Evolutionary conservation across 1,284 basidiomycete species (phyloP), one percentile per base, ranked within the genome.

Genomic region (Tetrapyrgos nigripes): DNA sequence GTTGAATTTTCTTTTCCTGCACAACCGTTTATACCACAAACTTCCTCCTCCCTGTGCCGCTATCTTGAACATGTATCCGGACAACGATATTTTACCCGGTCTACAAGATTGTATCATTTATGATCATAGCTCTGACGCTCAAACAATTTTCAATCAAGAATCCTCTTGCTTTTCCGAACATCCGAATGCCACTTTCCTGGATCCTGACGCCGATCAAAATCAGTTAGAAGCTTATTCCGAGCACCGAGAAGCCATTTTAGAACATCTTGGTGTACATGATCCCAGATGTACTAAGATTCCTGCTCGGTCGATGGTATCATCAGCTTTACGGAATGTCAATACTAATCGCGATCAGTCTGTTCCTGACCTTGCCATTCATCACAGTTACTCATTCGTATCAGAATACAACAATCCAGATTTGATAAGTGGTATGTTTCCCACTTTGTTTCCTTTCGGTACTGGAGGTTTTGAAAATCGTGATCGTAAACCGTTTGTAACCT

Each of bases 361-460:
- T n/a, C 4, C 37, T 4, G 37, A 40, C 17, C 37, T 40, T 17
- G 17, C 17, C 4, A n/a, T 50, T 8, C 23, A 27, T 13, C 31
- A 50, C 27, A 31, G 29, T n/a, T 10, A 28, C 9, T 17, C 27
- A 47, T 43, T 47, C 13, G 56, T 66, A 8, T 58, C 57, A 45
- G 71, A 70, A 58, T 73, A 65, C 57, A 50, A 67, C 14, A 70
- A 73, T 58, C 67, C 68, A 2, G n/a, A 46, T 11, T 51, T 73
- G 2, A 65, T 73, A 47, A 68, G 67, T 21, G 63, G 62, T 4
- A 68, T 73, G 62, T 73, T 65, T 63, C 70, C 70, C 3, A 71
- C 69, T 4, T 54, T 73, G 9, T 73, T 69, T 62, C 73, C 73
- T 3, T 71, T 70, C 60, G 71, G 73, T 2, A 50, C 65, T 28